Evolutionary conservation across 2,329 filamentous ascomycete species (phyloP).

Genomic region (Clarireedia homoeocarpa): DNA sequence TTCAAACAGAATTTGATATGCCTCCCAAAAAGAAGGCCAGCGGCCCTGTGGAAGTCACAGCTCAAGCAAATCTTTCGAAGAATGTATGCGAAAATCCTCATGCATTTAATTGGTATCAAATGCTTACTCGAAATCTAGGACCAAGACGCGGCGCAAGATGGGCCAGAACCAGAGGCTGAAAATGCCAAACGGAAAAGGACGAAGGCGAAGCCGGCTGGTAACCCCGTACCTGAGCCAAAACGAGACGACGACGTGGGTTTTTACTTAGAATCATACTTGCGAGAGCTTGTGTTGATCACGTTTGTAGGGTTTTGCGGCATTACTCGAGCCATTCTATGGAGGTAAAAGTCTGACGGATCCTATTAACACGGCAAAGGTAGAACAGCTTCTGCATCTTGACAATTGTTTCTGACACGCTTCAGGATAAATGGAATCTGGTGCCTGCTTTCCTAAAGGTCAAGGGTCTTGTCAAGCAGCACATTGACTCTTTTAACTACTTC

Average conservation of each 20-base stretch:
- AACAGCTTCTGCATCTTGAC: background rate
- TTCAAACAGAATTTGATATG: constrained; percentile 2
- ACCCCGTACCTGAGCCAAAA: constrained; percentile 13
- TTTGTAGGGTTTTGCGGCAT: constrained; percentile 46
- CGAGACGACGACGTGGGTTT: constrained; percentile 23
- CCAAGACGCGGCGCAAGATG: constrained; percentile 1
- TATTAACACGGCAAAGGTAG: constrained; percentile 52
- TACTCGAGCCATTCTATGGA: constrained; percentile 63
- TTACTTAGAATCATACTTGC: background rate
- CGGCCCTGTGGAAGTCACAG: constrained; percentile 3
- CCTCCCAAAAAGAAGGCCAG: constrained; percentile 9
- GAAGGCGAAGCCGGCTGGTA: constrained; percentile 12
- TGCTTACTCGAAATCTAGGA: background rate
- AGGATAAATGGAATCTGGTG: constrained; percentile 94
- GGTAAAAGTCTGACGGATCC: constrained; percentile 60
- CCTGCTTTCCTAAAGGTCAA: constrained; percentile 99
- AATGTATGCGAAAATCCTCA: background rate
- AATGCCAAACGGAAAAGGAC: constrained; percentile 22
- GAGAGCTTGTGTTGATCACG: background rate
- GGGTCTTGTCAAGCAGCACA: constrained; percentile 79
- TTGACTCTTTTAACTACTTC: constrained; percentile 96
- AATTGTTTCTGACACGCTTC: constrained; percentile 37
- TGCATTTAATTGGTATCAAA: background rate
- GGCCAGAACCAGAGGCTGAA: constrained; percentile 11
- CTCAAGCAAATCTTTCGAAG: background rate